phyloP scores from a whole-genome alignment of 495 filamentous ascomycete genomes.

The Choiromyces venosus region DNA sequence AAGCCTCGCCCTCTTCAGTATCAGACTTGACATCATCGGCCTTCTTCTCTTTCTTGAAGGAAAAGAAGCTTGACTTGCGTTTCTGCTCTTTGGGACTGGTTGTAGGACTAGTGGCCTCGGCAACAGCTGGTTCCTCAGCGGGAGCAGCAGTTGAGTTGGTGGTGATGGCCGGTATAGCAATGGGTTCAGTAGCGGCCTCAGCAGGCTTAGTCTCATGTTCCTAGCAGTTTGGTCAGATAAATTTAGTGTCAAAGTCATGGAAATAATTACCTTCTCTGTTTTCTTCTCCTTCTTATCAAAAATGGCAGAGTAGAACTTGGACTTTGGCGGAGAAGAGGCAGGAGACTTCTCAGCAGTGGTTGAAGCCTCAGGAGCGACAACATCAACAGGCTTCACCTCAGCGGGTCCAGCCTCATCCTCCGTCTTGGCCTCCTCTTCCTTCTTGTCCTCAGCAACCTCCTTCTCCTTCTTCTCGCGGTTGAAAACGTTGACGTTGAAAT shows the following conservation, averaged over 20 bases:
- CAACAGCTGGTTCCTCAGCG: slow-evolving; percentile 18
- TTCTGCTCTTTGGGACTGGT: slow-evolving; percentile 38
- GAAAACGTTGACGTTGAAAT: slow-evolving; percentile 52
- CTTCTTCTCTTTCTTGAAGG: slow-evolving; percentile 39
- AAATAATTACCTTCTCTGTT: slow-evolving; percentile 24
- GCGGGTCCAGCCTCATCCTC: slow-evolving; percentile 39
- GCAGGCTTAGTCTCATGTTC: slow-evolving; percentile 27
- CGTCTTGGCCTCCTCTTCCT: slow-evolving; percentile 22
- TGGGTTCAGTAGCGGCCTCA: slow-evolving; percentile 20
- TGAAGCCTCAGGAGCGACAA: slow-evolving; percentile 43
- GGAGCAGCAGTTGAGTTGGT: slow-evolving; percentile 7
- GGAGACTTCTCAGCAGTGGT: slow-evolving; percentile 52
- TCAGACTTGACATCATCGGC: slow-evolving; percentile 40
- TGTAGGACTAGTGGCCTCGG: slow-evolving; percentile 19
- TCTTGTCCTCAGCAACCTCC: slow-evolving; percentile 32
- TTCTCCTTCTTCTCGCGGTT: slow-evolving; percentile 53
- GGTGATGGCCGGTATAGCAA: slow-evolving; percentile 7
- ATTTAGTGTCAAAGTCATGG: background rate
- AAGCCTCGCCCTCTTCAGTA: slow-evolving; percentile 38
- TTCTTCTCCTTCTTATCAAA: slow-evolving; percentile 37
- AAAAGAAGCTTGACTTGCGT: slow-evolving; percentile 46
- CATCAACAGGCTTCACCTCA: slow-evolving; percentile 42
- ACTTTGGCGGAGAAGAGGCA: slow-evolving; percentile 49
- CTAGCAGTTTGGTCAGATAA: slow-evolving; percentile 8
- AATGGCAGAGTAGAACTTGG: slow-evolving; percentile 48